Base-by-base conservation (phyloP, 2,329 filamentous ascomycete species). In the Alternaria gaisen region DNA sequence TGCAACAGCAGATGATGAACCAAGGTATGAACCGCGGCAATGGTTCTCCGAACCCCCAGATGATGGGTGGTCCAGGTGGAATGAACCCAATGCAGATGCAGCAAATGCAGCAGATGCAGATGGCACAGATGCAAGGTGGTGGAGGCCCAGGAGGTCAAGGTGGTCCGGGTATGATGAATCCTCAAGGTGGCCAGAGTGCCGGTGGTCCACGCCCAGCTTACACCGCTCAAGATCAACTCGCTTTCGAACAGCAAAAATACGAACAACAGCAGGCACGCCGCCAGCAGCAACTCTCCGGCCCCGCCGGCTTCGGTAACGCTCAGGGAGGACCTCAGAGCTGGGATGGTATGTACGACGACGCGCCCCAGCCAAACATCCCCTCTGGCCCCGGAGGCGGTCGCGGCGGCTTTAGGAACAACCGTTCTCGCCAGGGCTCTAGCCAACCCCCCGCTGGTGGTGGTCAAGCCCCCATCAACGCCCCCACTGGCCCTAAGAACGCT, bases 321-420 rank as follows among this genome's bases (percentile, higher is more conserved):
- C 54, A 57, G 58, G 88, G 87, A 44, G 88, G 88, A 16, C 90
- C 91, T n/a, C 92, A 91, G 24, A 94, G 90, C 41, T 97, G 94
- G 93, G 94, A 98, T 78, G 94, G 94, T 73, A 97, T 97, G 93
- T 98, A 97, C 78, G 94, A 98, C 76, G 94, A 97, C 77, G 92
- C 94, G 2, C 94, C 93, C 16, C 92, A 94, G 75, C 92, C 92
- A 5, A 89, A 90, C 70, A 86, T 89, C 68, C 83, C 81, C 69
- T 83, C 81, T 16, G 85, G 83, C 47, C 83, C 84, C 52, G 80
- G 81, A 57, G 72, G 58, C 7, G 53, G 70, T 53, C 60, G 82
- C 80, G 80, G 80, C 51, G 68, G 78, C 53, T 79, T 64, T 43
- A 53, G 62, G 47, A 77, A 71, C 70, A 77, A 69, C 61, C 76